Conservation (phyloP, 768 basidiomycete species). For the Trametes sanguinea region DNA sequence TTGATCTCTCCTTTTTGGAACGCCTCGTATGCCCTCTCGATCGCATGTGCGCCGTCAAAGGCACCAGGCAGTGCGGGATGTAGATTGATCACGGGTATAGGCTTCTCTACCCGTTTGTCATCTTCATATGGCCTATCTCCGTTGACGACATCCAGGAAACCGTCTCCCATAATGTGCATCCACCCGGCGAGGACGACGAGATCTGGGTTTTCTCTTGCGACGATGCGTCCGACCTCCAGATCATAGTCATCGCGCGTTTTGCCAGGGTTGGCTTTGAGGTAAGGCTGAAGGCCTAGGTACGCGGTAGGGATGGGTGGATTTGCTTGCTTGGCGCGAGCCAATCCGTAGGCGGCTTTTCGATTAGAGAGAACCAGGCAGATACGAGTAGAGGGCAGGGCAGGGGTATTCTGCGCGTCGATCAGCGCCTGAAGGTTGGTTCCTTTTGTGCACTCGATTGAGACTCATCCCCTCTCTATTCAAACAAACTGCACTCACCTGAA, state of each 20-base stretch:
- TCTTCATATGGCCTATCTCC: slow-evolving; percentile 41
- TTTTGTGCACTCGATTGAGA: slow-evolving; percentile 32
- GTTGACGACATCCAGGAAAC: slow-evolving; percentile 71
- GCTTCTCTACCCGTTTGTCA: slow-evolving; percentile 34
- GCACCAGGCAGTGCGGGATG: slow-evolving; percentile 95
- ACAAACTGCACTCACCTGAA: slow-evolving; percentile 44
- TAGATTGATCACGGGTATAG: slow-evolving; percentile 89
- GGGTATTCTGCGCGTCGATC: slow-evolving; percentile 81
- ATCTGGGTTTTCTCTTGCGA: slow-evolving; percentile 69
- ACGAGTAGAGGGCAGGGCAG: slow-evolving; percentile 65
- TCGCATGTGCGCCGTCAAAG: slow-evolving; percentile 95
- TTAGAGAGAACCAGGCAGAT: slow-evolving; percentile 90
- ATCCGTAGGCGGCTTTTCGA: slow-evolving; percentile 86
- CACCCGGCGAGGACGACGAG: slow-evolving; percentile 95
- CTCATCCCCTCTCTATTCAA: no score
- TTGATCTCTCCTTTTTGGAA: slow-evolving; percentile 81
- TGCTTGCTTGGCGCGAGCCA: slow-evolving; percentile 73
- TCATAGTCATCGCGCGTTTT: slow-evolving; percentile 87
- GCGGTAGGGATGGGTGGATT: slow-evolving; percentile 79
- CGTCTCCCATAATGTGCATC: slow-evolving; percentile 94
- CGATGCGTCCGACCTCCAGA: slow-evolving; percentile 69
- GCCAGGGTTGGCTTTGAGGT: slow-evolving; percentile 68
- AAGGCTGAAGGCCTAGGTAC: slow-evolving; percentile 84
- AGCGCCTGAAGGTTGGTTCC: slow-evolving; percentile 97
- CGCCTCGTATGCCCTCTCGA: slow-evolving; percentile 86